Base-by-base conservation (phyloP, 2,329 filamentous ascomycete genomes). In the Aaosphaeria pasadenensis region DNA sequence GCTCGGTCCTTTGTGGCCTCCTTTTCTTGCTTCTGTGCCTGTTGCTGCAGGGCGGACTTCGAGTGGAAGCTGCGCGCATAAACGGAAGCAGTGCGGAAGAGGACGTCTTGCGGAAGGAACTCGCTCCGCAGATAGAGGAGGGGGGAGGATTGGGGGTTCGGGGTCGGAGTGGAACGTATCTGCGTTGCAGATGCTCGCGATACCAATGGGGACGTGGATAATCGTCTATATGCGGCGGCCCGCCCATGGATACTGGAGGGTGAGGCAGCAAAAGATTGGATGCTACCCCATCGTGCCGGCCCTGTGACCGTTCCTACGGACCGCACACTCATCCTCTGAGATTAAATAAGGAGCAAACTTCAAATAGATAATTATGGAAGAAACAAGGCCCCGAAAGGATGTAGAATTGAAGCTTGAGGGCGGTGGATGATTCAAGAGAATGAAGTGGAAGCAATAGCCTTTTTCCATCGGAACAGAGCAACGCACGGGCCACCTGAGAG, bases 211-310 rank as follows among this genome's bases (percentile, higher is more conserved):
- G 56, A 48, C 42, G 62, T 67, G 24, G 63, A 70, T 76, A 77
- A 70, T 68, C 75, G 71, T 57, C 76, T 69, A 63, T 77, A 76
- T 46, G 75, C 70, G 44, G 74, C 71, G 32, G 76, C 73, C 57
- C 75, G 69, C 59, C 73, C 73, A 58, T 73, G 72, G 50, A 70
- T 67, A 55, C 63, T 63, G 48, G 67, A 58, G 42, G 70, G 55
- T 41, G 67, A 55, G 48, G 71, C 60, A 58, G 68, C 60, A 54
- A 69, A 64, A 43, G 66, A 64, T 48, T 68, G 66, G 54, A 59
- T 55, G 57, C 67, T 66, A 51, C 60, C 58, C 54, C 64, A 64
- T 67, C 70, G 66, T 60, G 71, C 71, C 63, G 71, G 66, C 55
- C 64, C 63, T 46, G 69, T 67, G 50, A 75, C 60, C 55, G 66